Base-by-base conservation (phyloP, 1,284 basidiomycete genomes). In the Neonothopanus nambi region DNA sequence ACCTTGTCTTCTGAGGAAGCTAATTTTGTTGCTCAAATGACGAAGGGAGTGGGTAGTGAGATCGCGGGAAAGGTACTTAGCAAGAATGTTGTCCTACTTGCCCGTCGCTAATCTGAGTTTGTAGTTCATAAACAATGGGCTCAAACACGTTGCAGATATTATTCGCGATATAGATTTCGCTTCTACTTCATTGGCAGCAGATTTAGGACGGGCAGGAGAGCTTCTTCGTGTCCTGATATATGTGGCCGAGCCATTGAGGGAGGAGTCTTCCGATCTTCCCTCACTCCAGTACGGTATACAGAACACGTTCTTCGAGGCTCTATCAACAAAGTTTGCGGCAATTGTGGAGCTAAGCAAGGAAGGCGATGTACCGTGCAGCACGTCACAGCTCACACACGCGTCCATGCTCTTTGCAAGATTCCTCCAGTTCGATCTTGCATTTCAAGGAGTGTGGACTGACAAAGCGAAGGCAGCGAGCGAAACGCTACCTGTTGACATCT, bases 21-120 rank as follows among this genome's bases (percentile, higher is more conserved):
- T 0, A 87, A 85, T 59, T 88, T 91, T 59, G 81, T 92, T 13
- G 87, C 86, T 8, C 86, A 89, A 61, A 86, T 91, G 77, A 78
- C 84, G 30, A 80, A 79, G 57, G 87, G 85, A 28, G 84, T 86
- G 12, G 83, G 85, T 47, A 74, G 71, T 42, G 72, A 75, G 1
- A 82, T 92, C 39, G 84, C 83, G 4, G 76, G 76, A 43, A 90
- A 87, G 80, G 89, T 89, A 58, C 44, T 47, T 44, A n/a, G 5
- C 8, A 26, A 33, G 2, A 42, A n/a, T n/a, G n/a, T 21, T 21
- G 28, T 15, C 42, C 5, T 6, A 26, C 13, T 39, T 21, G 38
- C 5, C 41, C 6, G 26, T 40, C 17, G 46, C 41, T 17, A 35
- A 40, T 33, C 35, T 17, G 33, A 37, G 33, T 46, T 39, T 45